These are phyloP conservation scores for Gossypium herbaceum DNA, from an alignment of 345 rosid species.

Conservation along the genomic window DNA sequence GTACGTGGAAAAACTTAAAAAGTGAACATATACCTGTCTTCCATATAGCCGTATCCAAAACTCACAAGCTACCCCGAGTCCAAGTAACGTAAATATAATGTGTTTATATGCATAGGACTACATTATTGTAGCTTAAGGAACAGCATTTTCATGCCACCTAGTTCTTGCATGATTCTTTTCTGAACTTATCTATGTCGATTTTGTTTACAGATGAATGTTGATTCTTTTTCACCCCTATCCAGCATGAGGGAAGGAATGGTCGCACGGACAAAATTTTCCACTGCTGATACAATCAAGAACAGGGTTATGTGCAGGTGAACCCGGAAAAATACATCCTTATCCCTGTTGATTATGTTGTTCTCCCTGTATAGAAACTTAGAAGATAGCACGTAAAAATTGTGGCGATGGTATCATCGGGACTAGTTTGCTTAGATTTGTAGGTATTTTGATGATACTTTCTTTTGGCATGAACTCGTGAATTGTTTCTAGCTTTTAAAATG, in stretches of 20 bases:
- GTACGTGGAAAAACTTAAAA: neutral
- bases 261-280: neutral
- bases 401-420: neutral
- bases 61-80: neutral
- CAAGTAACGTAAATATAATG: neutral
- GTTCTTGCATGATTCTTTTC: neutral
- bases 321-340: neutral
- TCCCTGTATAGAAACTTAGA: neutral
- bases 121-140: neutral
- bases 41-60: neutral
- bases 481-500: neutral
- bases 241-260: neutral
- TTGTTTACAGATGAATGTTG: slow-evolving; percentile 3
- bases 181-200: neutral
- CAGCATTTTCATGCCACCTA: neutral
- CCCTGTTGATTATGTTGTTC: neutral
- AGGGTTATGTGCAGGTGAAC: neutral
- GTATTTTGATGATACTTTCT: neutral
- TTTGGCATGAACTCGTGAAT: neutral
- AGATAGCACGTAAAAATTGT: neutral
- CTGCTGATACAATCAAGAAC: neutral
- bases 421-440: neutral
- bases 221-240: neutral
- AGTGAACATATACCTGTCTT: neutral
- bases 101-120: neutral